Base-by-base conservation (phyloP, 2,329 filamentous ascomycete species). In the Fusarium cicatricum region DNA sequence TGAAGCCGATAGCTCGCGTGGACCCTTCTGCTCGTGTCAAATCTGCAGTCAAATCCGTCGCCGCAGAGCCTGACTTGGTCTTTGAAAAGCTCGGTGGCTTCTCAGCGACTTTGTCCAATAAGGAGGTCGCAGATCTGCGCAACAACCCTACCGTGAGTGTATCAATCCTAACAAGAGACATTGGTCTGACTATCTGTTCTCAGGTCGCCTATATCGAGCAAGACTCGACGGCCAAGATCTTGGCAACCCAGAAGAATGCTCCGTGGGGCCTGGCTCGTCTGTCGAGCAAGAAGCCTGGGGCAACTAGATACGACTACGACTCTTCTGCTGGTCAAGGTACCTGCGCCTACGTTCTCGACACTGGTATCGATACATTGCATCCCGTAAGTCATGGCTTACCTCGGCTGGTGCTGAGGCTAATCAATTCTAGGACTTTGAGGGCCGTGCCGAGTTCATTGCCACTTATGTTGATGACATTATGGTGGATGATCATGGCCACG, bases 321-420 rank as follows among this genome's bases (percentile, higher is more conserved):
- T 33, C 26, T 10, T 31, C 45, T 0, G 37, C 42, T 15, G 16
- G 42, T n/a, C 11, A 40, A 12, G 33, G 38, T 6, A 52, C 41
- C 2, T 58, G 54, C 2, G 50, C 38, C 21, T 58, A 58, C 12
- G 54, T 58, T 5, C n/a, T 58, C 2, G 55, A 58, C 10, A 48
- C 47, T 9, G 51, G 51, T 1, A 53, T 53, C 10, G 37, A 53
- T 1, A 10, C 45, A 1, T 6, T 7, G 0, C 51, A 53, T 15
- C 51, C 51, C 2, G 51, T 53, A 53, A 36, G 33, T 36, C 23
- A 26, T 10, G 5, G 23, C 10, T 21, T 0, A 3, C 5, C 2
- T 12, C 2, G 1, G 2, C 11, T 2, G 33, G 10, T 12, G 7
- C 2, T 0, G 1, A 11, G 4, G 2, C 33, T 52, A 26, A 37